phyloP scores from a whole-genome alignment of 2,329 filamentous ascomycete genomes.

The Huntiella bhutanensis region DNA sequence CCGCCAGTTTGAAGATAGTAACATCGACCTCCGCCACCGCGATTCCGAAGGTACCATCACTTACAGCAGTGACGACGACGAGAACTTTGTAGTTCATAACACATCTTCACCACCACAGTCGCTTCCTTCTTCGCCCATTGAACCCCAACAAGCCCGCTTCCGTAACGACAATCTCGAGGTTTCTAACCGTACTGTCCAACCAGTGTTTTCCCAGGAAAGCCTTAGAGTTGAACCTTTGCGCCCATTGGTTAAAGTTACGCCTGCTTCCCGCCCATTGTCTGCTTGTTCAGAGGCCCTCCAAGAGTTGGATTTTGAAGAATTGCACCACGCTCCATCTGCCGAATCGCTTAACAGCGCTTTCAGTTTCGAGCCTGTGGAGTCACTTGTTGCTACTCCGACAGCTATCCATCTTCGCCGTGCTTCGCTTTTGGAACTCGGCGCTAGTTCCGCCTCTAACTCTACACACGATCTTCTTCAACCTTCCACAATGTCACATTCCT shows the following conservation, averaged over 20 bases:
- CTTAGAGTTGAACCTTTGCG: constrained; percentile 37
- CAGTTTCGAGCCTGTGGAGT: constrained; percentile 26
- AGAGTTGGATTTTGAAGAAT: constrained; percentile 31
- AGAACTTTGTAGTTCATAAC: constrained; percentile 12
- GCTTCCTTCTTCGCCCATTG: constrained; percentile 5
- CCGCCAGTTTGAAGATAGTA: constrained; percentile 1
- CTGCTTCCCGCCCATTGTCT: constrained; percentile 9
- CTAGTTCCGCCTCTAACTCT: constrained; percentile 3
- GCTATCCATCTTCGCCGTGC: constrained; percentile 21
- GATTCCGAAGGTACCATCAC: constrained; percentile 31
- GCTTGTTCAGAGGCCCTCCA: constrained; percentile 21
- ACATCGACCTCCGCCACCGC: constrained; percentile 20
- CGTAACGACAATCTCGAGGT: background rate
- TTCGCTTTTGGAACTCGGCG: constrained; percentile 15
- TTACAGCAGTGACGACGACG: constrained; percentile 10
- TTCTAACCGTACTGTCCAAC: constrained; percentile 14
- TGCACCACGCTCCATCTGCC: constrained; percentile 30
- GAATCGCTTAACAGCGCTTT: constrained; percentile 37
- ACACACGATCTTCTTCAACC: constrained; percentile 17
- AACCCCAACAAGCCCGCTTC: background rate
- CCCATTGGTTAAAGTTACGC: constrained; percentile 21
- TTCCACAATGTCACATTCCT: constrained; percentile 13
- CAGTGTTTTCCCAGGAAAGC: constrained; percentile 41
- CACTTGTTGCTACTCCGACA: constrained; percentile 22
- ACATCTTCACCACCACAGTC: constrained; percentile 6